Conservation (phyloP, 768 basidiomycete species). For the Kwoniella sp. region DNA sequence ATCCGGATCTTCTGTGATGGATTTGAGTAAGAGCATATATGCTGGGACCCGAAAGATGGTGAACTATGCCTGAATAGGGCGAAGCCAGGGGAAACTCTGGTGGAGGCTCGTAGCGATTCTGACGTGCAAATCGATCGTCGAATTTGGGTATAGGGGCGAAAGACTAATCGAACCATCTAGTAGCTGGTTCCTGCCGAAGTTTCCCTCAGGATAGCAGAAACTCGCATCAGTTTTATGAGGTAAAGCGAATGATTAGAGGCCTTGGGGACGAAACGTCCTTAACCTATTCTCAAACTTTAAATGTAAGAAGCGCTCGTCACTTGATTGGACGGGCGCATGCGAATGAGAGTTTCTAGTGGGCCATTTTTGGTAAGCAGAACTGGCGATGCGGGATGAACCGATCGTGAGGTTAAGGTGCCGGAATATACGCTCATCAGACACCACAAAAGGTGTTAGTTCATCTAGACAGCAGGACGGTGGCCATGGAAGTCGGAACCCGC, state of each 20-base stretch:
- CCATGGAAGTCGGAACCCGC: slow-evolving; percentile 80
- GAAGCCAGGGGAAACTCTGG: slow-evolving; percentile 95
- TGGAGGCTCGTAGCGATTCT: slow-evolving; percentile 93
- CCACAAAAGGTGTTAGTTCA: slow-evolving; percentile 81
- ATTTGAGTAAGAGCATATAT: slow-evolving; percentile 75
- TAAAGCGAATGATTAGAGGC: slow-evolving; percentile 79
- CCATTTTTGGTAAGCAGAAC: slow-evolving; percentile 54
- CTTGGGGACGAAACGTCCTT: slow-evolving; percentile 83
- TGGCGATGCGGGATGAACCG: slow-evolving; percentile 60
- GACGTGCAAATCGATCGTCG: slow-evolving; percentile 94
- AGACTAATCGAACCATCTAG: slow-evolving; percentile 91
- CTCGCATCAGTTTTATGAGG: slow-evolving; percentile 59
- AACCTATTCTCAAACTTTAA: slow-evolving; percentile 74
- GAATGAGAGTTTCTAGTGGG: slow-evolving; percentile 69
- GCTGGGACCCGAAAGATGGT: slow-evolving; percentile 87
- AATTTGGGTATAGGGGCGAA: slow-evolving; percentile 95
- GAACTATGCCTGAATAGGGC: slow-evolving; percentile 85
- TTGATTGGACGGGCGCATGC: slow-evolving; percentile 51
- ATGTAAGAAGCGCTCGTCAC: slow-evolving; percentile 59
- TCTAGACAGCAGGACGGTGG: slow-evolving; percentile 84
- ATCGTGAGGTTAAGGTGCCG: slow-evolving; percentile 62
- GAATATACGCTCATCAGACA: slow-evolving; percentile 77
- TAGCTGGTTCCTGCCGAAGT: slow-evolving; percentile 89
- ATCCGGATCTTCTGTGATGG: slow-evolving; percentile 69
- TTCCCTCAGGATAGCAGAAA: slow-evolving; percentile 72